Evolutionary conservation across 164 flowering plant species (phyloP), one percentile per base, ranked within the genome.

Genomic region (Kalanchoe fedtschenkoi): DNA sequence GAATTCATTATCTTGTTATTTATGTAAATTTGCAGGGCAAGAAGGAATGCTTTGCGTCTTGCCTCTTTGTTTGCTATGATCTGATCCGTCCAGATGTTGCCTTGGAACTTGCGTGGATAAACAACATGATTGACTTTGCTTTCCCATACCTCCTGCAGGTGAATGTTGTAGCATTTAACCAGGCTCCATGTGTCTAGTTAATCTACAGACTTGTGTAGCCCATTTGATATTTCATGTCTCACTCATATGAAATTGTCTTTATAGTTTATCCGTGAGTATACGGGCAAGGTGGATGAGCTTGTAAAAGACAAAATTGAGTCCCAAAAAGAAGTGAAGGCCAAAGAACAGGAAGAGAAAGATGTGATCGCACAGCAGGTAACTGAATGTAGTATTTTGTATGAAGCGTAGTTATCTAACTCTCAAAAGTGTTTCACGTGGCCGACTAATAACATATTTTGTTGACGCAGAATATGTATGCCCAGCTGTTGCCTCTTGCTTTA

Each of bases 91-190:
- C 91, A 17, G 98, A 92, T 75, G 82, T 92, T 66, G 98, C 84
- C 16, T 84, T 92, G 66, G 98, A 92, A 62, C 96, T 92, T 29
- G 93, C 98, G 19, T 92, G 98, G 98, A 83, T 83, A 74, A 86
- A n/a, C n/a, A n/a, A n/a, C n/a, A n/a, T n/a, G n/a, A n/a, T n/a
- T n/a, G n/a, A n/a, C n/a, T n/a, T n/a, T 73, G 91, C 93, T 19
- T 87, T 89, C 79, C 98, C 98, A 55, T 92, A 89, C 72, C 80
- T 92, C 37, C 72, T 92, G 62, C 98, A 92, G 98, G 98, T 92
- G 64, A 63, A 57, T 47, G n/a, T n/a, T n/a, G n/a, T n/a, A n/a
- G n/a, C n/a, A n/a, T n/a, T n/a, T n/a, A n/a, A n/a, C n/a, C n/a
- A n/a, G n/a, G n/a, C n/a, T n/a, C n/a, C n/a, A n/a, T n/a, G n/a